phyloP scores from a whole-genome alignment of 164 flowering plant species.

The Piper betle region DNA sequence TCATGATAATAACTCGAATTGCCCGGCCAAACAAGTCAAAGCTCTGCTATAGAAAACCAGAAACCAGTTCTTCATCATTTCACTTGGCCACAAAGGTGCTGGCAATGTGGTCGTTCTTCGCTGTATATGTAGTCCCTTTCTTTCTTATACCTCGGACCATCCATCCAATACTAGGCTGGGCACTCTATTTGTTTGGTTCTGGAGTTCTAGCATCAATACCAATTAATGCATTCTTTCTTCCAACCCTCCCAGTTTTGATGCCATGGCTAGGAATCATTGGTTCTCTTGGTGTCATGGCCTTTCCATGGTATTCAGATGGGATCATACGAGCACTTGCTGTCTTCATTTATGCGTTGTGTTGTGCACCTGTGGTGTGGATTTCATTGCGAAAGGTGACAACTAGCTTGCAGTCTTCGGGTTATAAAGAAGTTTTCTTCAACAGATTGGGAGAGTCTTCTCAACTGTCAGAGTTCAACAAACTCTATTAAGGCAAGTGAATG shows the following conservation, averaged over 20 bases:
- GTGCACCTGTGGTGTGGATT: conserved; percentile 51
- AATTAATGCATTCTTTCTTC: conserved; percentile 50
- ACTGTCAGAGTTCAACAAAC: conserved; percentile 45
- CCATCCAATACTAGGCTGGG: conserved; percentile 82
- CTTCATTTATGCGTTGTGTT: conserved; percentile 72
- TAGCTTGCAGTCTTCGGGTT: conserved; percentile 45
- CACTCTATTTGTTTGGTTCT: conserved; percentile 58
- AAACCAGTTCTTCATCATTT: conserved; percentile 34
- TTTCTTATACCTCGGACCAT: conserved; percentile 64
- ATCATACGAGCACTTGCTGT: conserved; percentile 55
- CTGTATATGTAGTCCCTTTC: conserved; percentile 58
- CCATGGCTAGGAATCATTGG: conserved; percentile 61
- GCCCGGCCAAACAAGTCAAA: conserved; percentile 65
- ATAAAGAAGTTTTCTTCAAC: conserved; percentile 55
- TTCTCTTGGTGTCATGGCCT: conserved; percentile 70
- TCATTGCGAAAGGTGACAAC: conserved; percentile 37
- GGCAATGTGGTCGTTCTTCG: conserved; percentile 56
- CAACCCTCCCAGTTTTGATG: conserved; percentile 40
- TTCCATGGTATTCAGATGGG: conserved; percentile 72
- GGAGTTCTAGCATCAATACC: conserved; percentile 42
- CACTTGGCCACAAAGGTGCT: conserved; percentile 38
- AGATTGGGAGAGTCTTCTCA: conserved; percentile 36
- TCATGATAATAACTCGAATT: conserved; percentile 43
- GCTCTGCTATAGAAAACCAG: conserved; percentile 51
- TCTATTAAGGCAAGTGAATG: conserved; percentile 23